A percentile compares a stretch with the other conserved stretches of the same genome.
These are phyloP conservation scores for Leccinum boreale DNA, from an alignment of 768 basidiomycete species.

Conservation along the genomic window DNA sequence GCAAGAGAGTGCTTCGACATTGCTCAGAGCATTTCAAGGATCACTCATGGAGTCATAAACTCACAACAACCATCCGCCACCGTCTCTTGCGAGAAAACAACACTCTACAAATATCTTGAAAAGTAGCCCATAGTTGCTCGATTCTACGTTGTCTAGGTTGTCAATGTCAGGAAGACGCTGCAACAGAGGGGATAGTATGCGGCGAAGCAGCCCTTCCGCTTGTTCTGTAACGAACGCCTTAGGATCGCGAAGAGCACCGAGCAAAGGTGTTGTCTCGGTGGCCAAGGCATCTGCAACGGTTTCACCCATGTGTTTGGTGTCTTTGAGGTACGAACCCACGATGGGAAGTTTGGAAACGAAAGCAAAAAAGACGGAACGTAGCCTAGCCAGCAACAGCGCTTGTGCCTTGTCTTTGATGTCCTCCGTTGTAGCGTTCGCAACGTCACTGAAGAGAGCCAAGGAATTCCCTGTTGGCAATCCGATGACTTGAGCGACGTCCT, in stretches of 20 bases:
- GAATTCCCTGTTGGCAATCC: background rate
- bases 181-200: constrained; percentile 12
- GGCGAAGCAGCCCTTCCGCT: constrained; percentile 16
- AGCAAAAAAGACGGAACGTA: constrained; percentile 9
- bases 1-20: constrained; percentile 14
- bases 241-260: constrained; percentile 22
- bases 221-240: constrained; percentile 19
- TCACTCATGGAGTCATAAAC: background rate
- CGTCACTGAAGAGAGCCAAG: background rate
- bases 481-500: background rate
- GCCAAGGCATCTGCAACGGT: background rate
- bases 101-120: constrained; percentile 15
- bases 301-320: constrained; percentile 1
- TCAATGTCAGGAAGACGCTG: constrained; percentile 19
- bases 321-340: constrained; percentile 20
- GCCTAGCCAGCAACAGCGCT: constrained; percentile 4
- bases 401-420: constrained; percentile 5
- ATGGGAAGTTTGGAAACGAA: constrained; percentile 21
- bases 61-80: constrained; percentile 22
- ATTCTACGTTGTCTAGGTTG: constrained; percentile 13
- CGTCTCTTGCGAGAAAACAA: constrained; percentile 23
- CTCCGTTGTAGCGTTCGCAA: background rate
- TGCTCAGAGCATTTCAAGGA: background rate
- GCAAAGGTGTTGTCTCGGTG: constrained; percentile 26
- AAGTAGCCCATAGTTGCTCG: constrained; percentile 1